Evolutionary conservation across 345 rosid genomes (phyloP).

Genomic region (Aegle marmelos): DNA sequence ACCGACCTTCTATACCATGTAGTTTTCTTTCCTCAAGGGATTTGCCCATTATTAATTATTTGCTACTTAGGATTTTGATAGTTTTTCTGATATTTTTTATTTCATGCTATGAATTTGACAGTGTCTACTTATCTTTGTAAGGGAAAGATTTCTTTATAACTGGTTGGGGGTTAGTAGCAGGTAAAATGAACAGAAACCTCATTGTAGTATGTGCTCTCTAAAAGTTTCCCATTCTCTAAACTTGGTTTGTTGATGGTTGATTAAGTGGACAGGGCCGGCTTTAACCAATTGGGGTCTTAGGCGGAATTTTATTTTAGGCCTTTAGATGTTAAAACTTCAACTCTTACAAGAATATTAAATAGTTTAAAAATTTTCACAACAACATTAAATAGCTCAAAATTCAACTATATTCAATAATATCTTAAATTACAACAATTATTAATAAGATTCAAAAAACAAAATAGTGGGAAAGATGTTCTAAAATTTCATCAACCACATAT

Average conservation of each 20-base stretch:
- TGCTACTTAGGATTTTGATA: background rate
- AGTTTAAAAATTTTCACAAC: too few species aligned
- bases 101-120: constrained; percentile 6
- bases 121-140: constrained; percentile 26
- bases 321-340: too few species aligned
- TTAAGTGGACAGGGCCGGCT: too few species aligned
- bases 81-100: background rate
- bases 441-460: too few species aligned
- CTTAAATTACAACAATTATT: too few species aligned
- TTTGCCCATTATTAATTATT: background rate
- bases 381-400: too few species aligned
- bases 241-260: constrained; percentile 7
- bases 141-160: constrained; percentile 93
- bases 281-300: too few species aligned
- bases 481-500: too few species aligned
- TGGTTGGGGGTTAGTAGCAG: constrained; percentile 94
- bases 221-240: background rate
- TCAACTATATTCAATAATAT: too few species aligned
- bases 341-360: too few species aligned
- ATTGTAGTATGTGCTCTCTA: background rate
- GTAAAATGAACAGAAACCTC: constrained; percentile 32
- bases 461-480: too few species aligned
- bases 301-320: too few species aligned
- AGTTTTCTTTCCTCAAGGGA: background rate
- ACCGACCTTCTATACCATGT: background rate